Evolutionary conservation across 169 alveolate genomes (phyloP).

Genomic region (Neospora caninum): DNA sequence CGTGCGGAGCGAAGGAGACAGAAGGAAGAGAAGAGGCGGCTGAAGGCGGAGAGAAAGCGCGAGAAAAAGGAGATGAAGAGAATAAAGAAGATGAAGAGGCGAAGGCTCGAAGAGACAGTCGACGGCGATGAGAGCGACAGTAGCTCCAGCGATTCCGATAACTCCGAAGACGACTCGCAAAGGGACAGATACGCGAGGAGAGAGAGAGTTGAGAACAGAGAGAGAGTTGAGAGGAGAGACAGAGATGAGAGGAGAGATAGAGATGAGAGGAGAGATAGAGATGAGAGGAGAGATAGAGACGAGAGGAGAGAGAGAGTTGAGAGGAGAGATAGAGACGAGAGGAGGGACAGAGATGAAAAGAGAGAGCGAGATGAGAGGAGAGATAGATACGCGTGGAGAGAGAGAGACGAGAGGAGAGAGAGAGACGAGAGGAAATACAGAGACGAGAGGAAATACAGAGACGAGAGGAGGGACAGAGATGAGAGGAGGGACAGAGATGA

Average conservation of each 20-base stretch:
- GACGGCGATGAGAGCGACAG: neutral
- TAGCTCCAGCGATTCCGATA: neutral
- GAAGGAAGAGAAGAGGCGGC: neutral
- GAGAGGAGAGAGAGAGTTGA: neutral
- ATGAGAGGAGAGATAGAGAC: neutral
- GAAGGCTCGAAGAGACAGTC: neutral
- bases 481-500: no score
- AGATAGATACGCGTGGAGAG: neutral
- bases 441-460: neutral
- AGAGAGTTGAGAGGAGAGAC: neutral
- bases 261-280: neutral
- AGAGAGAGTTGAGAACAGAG: neutral
- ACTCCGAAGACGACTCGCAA: no score
- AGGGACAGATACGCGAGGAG: neutral
- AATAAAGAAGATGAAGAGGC: neutral
- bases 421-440: no score
- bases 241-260: neutral
- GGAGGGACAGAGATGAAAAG: neutral
- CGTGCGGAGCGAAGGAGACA: neutral
- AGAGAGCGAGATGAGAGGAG: neutral
- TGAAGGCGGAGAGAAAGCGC: neutral
- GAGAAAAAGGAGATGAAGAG: slow-evolving; percentile 35
- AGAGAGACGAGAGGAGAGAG: neutral
- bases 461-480: neutral
- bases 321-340: neutral